Evolutionary conservation across 805 yeast genomes (phyloP), one percentile per base, ranked within the genome.

Genomic region (Myxozyma udenii): DNA sequence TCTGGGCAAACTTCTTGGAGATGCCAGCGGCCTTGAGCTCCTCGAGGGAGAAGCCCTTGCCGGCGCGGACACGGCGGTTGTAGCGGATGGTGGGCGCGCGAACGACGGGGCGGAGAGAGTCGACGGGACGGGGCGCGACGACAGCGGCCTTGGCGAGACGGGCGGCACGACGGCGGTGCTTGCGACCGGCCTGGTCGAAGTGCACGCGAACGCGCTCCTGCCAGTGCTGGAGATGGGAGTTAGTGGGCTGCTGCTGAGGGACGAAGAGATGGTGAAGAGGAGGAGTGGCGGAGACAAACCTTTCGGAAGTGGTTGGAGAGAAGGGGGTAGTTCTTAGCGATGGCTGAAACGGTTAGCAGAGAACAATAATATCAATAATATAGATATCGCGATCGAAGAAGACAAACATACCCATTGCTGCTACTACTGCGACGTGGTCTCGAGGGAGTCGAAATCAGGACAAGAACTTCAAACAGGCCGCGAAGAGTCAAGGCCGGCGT

Each of bases 171-270:
- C 98, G 89, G 64, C 95, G 84, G 72, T 79, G 89, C 85, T 93
- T 93, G 85, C 91, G 89, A 77, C 98, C 98, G 73, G 98, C 96
- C 83, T 93, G 98, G 91, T 93, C 97, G 75, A 93, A 86, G 89
- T 95, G 98, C 71, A 88, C 96, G 77, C 82, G 87, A 83, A 93
- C 99, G 74, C 98, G 87, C 79, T 88, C 95, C 81, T 93, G 98
- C 98, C 98, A 93, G 95, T 91, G 91, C 87, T 58, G 32, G 18
- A 22, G 9, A 35, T 9, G 25, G 23, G 9, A 9, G 19, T 42
- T 26, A 14, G 24, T 26, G 16, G 11, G 30, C 6, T 26, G 30
- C 6, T 26, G 30, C 9, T 36, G n/a, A n/a, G 39, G 12, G 39
- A 35, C 39, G 19, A 35, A 12, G 16, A n/a, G n/a, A 9, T 28